Evolutionary conservation across 352 stramenopile species (phyloP), one percentile per base, ranked within the genome.

Genomic region (Globisporangium recalcitrans): DNA sequence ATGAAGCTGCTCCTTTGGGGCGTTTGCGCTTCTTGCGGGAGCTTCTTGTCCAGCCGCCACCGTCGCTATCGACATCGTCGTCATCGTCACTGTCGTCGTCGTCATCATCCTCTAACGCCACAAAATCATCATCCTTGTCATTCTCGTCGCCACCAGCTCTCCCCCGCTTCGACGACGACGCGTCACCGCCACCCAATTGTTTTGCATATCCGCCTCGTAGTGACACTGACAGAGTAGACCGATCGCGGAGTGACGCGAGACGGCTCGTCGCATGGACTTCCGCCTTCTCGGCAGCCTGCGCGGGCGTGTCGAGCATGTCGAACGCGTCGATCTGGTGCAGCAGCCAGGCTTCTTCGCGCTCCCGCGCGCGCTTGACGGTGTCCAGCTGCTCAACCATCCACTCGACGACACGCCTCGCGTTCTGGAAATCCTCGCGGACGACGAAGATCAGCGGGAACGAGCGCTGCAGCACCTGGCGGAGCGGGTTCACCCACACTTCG

Each of bases 401-500:
- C 66, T 94, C 85, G 31, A 91, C 53, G 27, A 91, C 65, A 13
- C 71, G 64, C 10, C 85, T 64, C n/a, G 78, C 83, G 49, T 72
- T 87, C 14, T 58, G 48, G 8, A 87, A 69, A n/a, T 90, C 72
- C 22, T 82, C 72, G 8, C 63, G 75, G n/a, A 87, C 56, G 26
- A 82, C 52, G 8, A 93, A 61, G 53, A 85, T 75, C 5, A 88
- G 46, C 27, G 85, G 82, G 52, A 95, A 95, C 19, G 80, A 86
- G 21, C 77, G 78, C 56, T 87, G 71, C 48, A 95, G 66, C 46
- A 82, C 80, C 22, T 79, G 84, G 54, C 69, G 81, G 3, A 95
- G 61, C 31, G 85, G 85, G 29, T 74, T 63, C 36, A 90, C 77
- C 85, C 85, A 95, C 52, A 93, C 67, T 32, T 90, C 81, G 58